Percentiles rank a stretch among this genome's conserved stretches.
Conservation (phyloP, 2,329 filamentous ascomycete genomes). For the Didymella keratinophila region DNA sequence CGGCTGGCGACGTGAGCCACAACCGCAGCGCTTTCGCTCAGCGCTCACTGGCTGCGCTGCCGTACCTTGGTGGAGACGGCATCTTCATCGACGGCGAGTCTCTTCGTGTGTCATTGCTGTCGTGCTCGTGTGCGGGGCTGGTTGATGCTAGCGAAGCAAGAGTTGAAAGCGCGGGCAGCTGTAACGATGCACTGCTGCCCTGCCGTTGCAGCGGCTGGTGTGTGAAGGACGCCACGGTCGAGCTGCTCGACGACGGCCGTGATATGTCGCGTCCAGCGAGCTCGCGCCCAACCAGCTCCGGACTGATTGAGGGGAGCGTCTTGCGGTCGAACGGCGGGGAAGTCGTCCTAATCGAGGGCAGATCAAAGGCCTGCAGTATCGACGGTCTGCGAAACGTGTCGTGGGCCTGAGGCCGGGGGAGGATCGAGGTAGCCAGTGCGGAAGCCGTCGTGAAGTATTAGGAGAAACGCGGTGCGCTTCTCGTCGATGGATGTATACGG, state of each 20-base stretch:
- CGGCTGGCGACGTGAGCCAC: conserved; percentile 28
- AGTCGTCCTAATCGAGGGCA: conserved; percentile 57
- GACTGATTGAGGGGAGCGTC: conserved; percentile 57
- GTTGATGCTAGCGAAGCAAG: conserved; percentile 66
- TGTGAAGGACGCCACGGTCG: conserved; percentile 56
- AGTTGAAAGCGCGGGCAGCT: conserved; percentile 66
- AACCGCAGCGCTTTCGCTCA: conserved; percentile 13
- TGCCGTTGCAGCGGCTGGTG: conserved; percentile 50
- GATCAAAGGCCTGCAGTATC: conserved; percentile 57
- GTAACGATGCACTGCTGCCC: conserved; percentile 52
- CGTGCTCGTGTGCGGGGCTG: conserved; percentile 50
- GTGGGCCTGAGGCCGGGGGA: conserved; percentile 67
- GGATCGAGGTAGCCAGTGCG: conserved; percentile 64
- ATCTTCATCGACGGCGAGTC: conserved; percentile 38
- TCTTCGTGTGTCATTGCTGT: conserved; percentile 35
- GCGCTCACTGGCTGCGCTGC: conserved; percentile 2
- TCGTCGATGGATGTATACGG: conserved; percentile 26
- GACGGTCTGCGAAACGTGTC: conserved; percentile 59
- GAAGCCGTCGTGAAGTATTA: conserved; percentile 59
- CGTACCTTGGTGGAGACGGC: conserved; percentile 44
- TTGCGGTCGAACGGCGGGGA: conserved; percentile 55
- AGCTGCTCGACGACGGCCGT: conserved; percentile 62
- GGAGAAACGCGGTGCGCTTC: conserved; percentile 51
- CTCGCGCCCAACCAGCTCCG: conserved; percentile 55
- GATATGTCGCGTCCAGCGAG: conserved; percentile 58